Evolutionary conservation across 306 rosid species (phyloP).

Genomic region (Cucurbita pepo): DNA sequence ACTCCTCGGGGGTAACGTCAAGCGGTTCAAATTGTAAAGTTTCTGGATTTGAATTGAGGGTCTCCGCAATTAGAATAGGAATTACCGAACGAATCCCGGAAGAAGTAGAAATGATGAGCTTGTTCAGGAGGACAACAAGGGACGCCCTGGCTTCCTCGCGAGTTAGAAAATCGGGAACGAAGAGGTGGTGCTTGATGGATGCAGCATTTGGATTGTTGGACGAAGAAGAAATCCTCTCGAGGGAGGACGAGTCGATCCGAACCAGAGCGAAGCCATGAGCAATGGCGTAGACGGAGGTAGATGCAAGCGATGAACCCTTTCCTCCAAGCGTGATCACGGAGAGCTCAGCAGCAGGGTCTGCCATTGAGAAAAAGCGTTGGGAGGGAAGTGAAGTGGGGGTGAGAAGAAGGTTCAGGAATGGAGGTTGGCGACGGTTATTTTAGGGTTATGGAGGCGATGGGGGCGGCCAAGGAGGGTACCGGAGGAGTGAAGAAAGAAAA

Average conservation of each 20-base stretch:
- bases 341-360: constrained; percentile 11
- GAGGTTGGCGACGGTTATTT: neutral
- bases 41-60: constrained; percentile 17
- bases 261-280: constrained; percentile 30
- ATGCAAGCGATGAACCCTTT: constrained; percentile 61
- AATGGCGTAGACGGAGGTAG: constrained; percentile 40
- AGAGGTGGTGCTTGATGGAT: constrained; percentile 13
- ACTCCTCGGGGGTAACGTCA: constrained; percentile 38
- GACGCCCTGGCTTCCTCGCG: constrained; percentile 31
- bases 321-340: constrained; percentile 50
- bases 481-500: neutral
- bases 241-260: constrained; percentile 48
- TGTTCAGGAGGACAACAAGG: constrained; percentile 47
- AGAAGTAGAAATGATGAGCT: constrained; percentile 32
- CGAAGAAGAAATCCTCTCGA: constrained; percentile 29
- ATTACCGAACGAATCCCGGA: constrained; percentile 16
- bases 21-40: constrained; percentile 10
- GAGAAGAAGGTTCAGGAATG: neutral
- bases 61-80: constrained; percentile 27
- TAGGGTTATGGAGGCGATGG: neutral
- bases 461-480: neutral
- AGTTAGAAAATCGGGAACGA: constrained; percentile 25
- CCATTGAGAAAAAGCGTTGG: constrained; percentile 19
- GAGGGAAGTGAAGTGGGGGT: neutral
- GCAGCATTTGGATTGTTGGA: neutral